Conservation (phyloP, 2,329 filamentous ascomycete species). For the Cryphonectria parasitica region DNA sequence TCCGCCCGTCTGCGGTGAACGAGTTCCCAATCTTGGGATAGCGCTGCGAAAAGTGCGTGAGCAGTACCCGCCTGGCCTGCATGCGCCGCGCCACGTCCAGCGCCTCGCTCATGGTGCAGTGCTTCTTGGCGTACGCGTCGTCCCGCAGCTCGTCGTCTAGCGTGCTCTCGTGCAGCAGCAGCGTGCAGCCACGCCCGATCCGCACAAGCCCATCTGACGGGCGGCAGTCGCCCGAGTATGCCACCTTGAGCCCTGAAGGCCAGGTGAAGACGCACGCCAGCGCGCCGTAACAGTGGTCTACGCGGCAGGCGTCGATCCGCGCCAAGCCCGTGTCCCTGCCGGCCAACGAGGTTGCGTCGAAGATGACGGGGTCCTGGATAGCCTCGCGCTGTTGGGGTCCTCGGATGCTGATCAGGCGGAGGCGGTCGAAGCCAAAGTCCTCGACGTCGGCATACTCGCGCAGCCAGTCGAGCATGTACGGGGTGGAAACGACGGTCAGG, state of each 20-base stretch:
- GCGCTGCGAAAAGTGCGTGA: slow-evolving; percentile 95
- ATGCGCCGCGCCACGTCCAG: slow-evolving; percentile 77
- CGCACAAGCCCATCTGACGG: slow-evolving; percentile 71
- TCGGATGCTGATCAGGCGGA: slow-evolving; percentile 41
- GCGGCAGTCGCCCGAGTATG: slow-evolving; percentile 93
- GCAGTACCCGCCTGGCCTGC: slow-evolving; percentile 76
- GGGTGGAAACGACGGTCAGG: slow-evolving; percentile 71
- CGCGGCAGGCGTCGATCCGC: slow-evolving; percentile 67
- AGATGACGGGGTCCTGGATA: slow-evolving; percentile 36
- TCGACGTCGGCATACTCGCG: slow-evolving; percentile 80
- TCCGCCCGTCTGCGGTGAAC: slow-evolving; percentile 26
- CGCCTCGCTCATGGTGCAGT: slow-evolving; percentile 87
- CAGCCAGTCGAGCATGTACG: slow-evolving; percentile 75
- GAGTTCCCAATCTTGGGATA: slow-evolving; percentile 71
- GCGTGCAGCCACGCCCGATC: slow-evolving; percentile 75
- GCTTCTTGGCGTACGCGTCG: slow-evolving; percentile 86
- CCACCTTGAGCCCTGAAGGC: slow-evolving; percentile 78
- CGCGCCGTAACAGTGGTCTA: slow-evolving; percentile 79
- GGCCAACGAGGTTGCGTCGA: slow-evolving; percentile 37
- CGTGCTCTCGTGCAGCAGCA: slow-evolving; percentile 94
- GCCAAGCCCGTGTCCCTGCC: slow-evolving; percentile 60
- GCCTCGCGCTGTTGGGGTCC: slow-evolving; percentile 19
- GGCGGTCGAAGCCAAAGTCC: slow-evolving; percentile 68
- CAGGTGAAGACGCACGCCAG: slow-evolving; percentile 80
- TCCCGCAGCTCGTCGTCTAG: slow-evolving; percentile 83